Percentiles rank a stretch among this genome's conserved stretches.
Conservation (phyloP, 225 moss, liverwort and hornwort genomes). For the Anthoceros angustus region DNA sequence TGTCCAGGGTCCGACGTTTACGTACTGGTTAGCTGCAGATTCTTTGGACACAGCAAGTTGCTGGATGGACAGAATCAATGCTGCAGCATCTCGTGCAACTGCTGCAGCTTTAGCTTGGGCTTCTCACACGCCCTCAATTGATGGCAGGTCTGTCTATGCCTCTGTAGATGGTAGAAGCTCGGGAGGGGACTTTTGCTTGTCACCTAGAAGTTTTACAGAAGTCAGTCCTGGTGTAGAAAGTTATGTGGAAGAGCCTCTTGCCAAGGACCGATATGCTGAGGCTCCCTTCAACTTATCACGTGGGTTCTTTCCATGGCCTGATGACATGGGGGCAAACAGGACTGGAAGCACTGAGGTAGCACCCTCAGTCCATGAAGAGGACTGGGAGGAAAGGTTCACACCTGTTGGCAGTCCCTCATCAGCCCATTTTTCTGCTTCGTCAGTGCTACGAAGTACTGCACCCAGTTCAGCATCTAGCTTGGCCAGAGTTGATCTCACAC, state of each 20-base stretch:
- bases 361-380: neutral
- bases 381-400: neutral
- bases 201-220: neutral
- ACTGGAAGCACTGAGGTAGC: neutral
- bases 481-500: neutral
- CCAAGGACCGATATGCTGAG: neutral
- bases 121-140: neutral
- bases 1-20: neutral
- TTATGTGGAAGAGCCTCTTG: neutral
- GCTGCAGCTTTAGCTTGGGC: slow-evolving; percentile 1
- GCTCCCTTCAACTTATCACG: neutral
- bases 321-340: neutral
- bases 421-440: neutral
- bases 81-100: neutral
- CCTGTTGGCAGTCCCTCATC: neutral
- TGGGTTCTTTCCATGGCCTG: slow-evolving; percentile 1
- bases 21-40: neutral
- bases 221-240: neutral
- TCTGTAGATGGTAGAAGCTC: neutral
- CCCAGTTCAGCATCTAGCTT: neutral
- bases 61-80: slow-evolving; percentile 1
- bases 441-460: neutral
- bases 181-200: neutral
- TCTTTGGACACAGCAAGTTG: neutral
- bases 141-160: neutral